These are phyloP conservation scores for Brachypodium distachyon DNA, from an alignment of 202 grass and related monocot genomes.

Conservation along the genomic window DNA sequence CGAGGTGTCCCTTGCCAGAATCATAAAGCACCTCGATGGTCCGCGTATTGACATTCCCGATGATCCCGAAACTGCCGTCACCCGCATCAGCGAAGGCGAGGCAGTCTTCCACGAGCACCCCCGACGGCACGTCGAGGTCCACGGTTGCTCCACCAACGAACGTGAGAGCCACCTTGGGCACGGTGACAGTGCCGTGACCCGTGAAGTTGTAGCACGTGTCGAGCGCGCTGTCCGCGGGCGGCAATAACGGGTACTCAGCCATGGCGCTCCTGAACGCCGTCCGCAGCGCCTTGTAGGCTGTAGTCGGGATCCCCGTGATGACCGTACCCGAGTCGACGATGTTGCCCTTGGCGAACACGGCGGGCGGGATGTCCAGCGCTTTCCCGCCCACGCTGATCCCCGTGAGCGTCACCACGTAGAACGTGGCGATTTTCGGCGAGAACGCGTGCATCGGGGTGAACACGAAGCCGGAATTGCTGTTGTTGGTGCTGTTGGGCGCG, in stretches of 20 bases:
- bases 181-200: neutral
- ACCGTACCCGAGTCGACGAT: conserved; percentile 52
- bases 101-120: conserved; percentile 31
- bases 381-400: conserved; percentile 49
- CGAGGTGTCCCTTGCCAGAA: neutral
- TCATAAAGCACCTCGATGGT: conserved; percentile 58
- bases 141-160: conserved; percentile 22
- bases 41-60: conserved; percentile 50
- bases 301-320: conserved; percentile 17
- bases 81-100: conserved; percentile 23
- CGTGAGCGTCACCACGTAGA: conserved; percentile 40
- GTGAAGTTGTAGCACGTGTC: conserved; percentile 69
- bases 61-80: neutral
- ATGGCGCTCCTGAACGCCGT: conserved; percentile 40
- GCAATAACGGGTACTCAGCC: conserved; percentile 35
- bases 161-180: conserved; percentile 27
- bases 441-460: conserved; percentile 35
- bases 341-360: conserved; percentile 16
- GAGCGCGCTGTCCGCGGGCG: neutral
- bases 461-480: neutral
- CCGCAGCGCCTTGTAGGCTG: conserved; percentile 42
- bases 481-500: neutral
- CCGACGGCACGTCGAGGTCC: conserved; percentile 17
- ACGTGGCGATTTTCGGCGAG: neutral
- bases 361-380: neutral